Base-by-base conservation (phyloP, 768 basidiomycete genomes). In the Hebeloma cylindrosporum region DNA sequence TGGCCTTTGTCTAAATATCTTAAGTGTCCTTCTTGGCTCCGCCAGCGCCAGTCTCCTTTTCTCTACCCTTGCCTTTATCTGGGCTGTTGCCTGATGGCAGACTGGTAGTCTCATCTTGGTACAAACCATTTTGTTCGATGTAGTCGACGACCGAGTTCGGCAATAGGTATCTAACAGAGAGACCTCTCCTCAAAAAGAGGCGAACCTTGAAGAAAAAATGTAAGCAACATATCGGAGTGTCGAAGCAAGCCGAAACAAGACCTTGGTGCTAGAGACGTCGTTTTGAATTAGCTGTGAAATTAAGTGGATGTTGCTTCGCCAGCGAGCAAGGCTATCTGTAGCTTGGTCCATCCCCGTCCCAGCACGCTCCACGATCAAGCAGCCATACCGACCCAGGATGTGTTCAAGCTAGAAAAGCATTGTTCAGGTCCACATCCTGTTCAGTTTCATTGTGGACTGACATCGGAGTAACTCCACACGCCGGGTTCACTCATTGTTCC, bases 401-500 rank as follows among this genome's bases (percentile, higher is more conserved):
- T 94, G 93, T 57, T 95, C 93, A 33, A 99, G 78, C 93, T 97
- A 34, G 20, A 23, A 36, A 34, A 41, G 41, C 31, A 34, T 39
- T 44, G 20, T 50, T 32, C 8, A 38, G 26, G 29, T 35, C 36
- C 26, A n/a, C n/a, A 28, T 18, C 38, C 41, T 7, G 25, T 30
- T 14, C 16, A 36, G 17, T 29, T 27, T 40, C 29, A 40, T 29
- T 47, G 51, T 40, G 48, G 32, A 77, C 92, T 62, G 68, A 95
- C 93, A 77, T 99, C 96, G 48, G 81, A 75, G 58, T 93, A 85
- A 43, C 85, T 82, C 96, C 96, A 99, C 27, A 99, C 95, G 13
- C 96, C 95, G 20, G 96, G 96, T 69, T 97, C 93, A 54, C 89
- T 90, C 86, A 99, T 97, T 20, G 93, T 96, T 58, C 90, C 83